Base-by-base conservation (phyloP, 495 filamentous ascomycete species). In the Penicillium goetzii region DNA sequence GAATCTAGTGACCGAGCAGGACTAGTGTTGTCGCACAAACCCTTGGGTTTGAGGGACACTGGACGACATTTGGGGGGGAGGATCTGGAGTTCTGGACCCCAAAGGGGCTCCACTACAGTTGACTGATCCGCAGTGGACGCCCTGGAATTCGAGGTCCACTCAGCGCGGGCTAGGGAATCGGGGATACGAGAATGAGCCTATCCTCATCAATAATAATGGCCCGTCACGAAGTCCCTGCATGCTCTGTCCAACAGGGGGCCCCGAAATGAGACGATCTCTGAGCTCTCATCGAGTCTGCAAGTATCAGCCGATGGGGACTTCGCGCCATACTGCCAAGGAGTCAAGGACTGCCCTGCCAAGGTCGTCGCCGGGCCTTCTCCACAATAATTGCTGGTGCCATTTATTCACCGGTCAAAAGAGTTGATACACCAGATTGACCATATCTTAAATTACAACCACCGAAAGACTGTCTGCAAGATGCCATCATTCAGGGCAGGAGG, bases 101-200 rank as follows among this genome's bases (percentile, higher is more conserved):
- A 15, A 17, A 9, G 7, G 11, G 54, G 34, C 32, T 56, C 47
- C 47, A 51, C 47, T 51, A 21, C 45, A 49, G 7, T 21, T n/a
- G 47, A 51, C 47, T 50, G 23, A 56, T 56, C 34, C 34, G 21
- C 53, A 28, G 23, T 50, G 47, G 53, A 56, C 34, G 38, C 36
- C 34, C 17, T 25, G 36, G 53, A 55, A 38, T 28, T 28, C 52
- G 32, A 40, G 54, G 54, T 41, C 54, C 54, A 56, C 54, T 21
- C 21, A 19, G 34, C 5, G 54, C 12, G 36, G 54, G 33, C 14
- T 56, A 10, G 14, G 12, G 23, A 30, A 15, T 30, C 15, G 26
- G 25, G 47, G 47, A 51, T 51, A 47, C 47, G 45, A 36, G 34
- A 15, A 14, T 25, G 23, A 26, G 25, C 26, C 47, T 51, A 14